A percentile compares a stretch with the other conserved stretches of the same genome.
phyloP scores from a whole-genome alignment of 2,329 filamentous ascomycete genomes.

The Curvularia lunata region DNA sequence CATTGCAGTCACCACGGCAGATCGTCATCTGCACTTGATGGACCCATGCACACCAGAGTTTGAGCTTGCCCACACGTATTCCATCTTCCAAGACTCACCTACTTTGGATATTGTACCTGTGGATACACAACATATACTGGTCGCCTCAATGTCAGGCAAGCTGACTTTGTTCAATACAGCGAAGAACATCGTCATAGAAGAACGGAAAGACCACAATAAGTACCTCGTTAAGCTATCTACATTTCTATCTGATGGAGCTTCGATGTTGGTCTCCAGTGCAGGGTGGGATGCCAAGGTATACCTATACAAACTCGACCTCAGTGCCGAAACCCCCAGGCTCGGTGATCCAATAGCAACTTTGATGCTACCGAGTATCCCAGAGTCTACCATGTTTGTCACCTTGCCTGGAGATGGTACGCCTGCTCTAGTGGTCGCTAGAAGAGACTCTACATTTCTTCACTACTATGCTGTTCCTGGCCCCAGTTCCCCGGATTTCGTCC shows the following conservation, averaged over 20 bases:
- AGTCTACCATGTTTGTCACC: constrained; percentile 61
- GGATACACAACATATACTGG: constrained; percentile 55
- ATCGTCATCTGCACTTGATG: constrained; percentile 57
- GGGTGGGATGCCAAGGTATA: constrained; percentile 66
- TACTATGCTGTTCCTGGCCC: constrained; percentile 56
- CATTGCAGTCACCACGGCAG: constrained; percentile 47
- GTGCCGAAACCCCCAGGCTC: constrained; percentile 37
- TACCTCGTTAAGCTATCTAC: constrained; percentile 62
- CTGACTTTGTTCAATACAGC: constrained; percentile 56
- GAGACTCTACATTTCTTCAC: constrained; percentile 65
- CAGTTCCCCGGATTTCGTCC: constrained; percentile 23
- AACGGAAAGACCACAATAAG: constrained; percentile 64
- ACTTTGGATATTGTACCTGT: constrained; percentile 60
- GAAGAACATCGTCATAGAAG: constrained; percentile 52
- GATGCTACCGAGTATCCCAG: constrained; percentile 60
- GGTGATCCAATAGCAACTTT: constrained; percentile 53
- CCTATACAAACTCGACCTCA: constrained; percentile 54
- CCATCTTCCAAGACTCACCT: constrained; percentile 58
- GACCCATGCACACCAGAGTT: constrained; percentile 42
- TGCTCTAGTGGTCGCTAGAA: constrained; percentile 60
- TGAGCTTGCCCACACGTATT: constrained; percentile 45
- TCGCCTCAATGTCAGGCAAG: constrained; percentile 66
- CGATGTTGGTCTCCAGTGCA: constrained; percentile 59
- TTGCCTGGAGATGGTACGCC: constrained; percentile 56
- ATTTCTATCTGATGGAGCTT: constrained; percentile 41